Conservation (phyloP, 1,284 basidiomycete species). For the Cystobasidium pallidum region DNA sequence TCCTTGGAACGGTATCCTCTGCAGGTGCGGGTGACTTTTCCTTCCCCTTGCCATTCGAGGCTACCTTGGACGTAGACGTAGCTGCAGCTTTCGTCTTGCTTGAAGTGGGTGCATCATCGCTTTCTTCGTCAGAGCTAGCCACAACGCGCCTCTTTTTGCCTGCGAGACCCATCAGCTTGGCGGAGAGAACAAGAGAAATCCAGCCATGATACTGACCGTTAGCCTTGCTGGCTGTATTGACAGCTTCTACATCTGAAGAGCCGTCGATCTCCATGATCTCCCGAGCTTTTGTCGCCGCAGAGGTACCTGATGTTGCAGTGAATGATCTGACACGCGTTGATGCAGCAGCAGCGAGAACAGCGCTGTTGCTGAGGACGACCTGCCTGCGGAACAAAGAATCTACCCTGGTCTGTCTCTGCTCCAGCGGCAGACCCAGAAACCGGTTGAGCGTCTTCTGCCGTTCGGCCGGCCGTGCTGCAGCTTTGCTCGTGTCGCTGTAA, state of each 20-base stretch:
- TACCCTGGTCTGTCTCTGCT: constrained; percentile 39
- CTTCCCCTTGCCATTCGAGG: neutral
- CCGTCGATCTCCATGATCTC: constrained; percentile 36
- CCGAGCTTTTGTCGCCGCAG: neutral
- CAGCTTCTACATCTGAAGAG: constrained; percentile 23
- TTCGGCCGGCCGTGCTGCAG: constrained; percentile 16
- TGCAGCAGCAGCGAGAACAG: neutral
- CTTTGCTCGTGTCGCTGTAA: neutral
- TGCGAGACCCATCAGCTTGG: neutral
- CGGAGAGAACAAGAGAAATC: neutral
- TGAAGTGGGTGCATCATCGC: constrained; percentile 9
- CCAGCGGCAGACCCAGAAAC: constrained; percentile 35
- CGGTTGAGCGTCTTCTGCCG: constrained; percentile 44
- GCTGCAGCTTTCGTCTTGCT: neutral
- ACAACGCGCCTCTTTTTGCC: constrained; percentile 44
- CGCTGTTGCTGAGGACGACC: neutral
- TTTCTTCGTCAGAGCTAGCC: constrained; percentile 42
- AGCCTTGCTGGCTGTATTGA: constrained; percentile 19
- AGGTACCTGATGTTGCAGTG: constrained; percentile 7
- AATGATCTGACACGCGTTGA: neutral
- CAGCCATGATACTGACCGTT: neutral
- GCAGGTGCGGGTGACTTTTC: constrained; percentile 1
- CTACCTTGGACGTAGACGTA: constrained; percentile 8
- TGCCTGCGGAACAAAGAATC: constrained; percentile 40
- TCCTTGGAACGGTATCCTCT: constrained; percentile 2